These are phyloP conservation scores for Aspergillus terreus DNA, from an alignment of 2,329 filamentous ascomycete genomes.

Conservation along the genomic window DNA sequence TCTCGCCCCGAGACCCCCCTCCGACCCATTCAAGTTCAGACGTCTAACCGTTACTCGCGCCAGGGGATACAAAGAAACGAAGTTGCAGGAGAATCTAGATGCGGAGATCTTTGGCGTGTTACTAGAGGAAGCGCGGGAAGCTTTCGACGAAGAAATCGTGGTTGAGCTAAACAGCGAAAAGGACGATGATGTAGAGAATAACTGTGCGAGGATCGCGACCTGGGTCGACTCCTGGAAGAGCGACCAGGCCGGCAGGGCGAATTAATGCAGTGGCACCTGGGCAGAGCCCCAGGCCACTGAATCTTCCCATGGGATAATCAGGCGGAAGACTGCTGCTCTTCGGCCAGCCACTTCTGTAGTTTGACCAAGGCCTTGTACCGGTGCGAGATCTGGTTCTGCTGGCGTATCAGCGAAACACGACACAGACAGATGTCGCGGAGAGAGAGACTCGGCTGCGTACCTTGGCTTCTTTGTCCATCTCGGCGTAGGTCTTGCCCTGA, in stretches of 20 bases:
- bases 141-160: conserved; percentile 81
- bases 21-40: not conserved
- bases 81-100: conserved; percentile 94
- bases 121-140: conserved; percentile 81
- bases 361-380: conserved; percentile 82
- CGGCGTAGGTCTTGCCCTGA: conserved; percentile 84
- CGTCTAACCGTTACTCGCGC: conserved; percentile 4
- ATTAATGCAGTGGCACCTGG: conserved; percentile 16
- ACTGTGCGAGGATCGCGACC: conserved; percentile 74
- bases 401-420: conserved; percentile 7
- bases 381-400: conserved; percentile 82
- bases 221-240: conserved; percentile 85
- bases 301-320: not conserved
- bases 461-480: conserved; percentile 92
- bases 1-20: not conserved
- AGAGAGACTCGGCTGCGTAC: conserved; percentile 44
- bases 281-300: not conserved
- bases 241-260: conserved; percentile 28
- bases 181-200: conserved; percentile 80
- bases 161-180: conserved; percentile 82
- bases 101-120: conserved; percentile 97
- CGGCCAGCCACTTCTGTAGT: conserved; percentile 73
- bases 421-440: not conserved
- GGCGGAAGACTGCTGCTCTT: conserved; percentile 25
- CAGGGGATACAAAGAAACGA: conserved; percentile 77